Base-by-base conservation (phyloP, 495 filamentous ascomycete species). In the Letharia columbiana region DNA sequence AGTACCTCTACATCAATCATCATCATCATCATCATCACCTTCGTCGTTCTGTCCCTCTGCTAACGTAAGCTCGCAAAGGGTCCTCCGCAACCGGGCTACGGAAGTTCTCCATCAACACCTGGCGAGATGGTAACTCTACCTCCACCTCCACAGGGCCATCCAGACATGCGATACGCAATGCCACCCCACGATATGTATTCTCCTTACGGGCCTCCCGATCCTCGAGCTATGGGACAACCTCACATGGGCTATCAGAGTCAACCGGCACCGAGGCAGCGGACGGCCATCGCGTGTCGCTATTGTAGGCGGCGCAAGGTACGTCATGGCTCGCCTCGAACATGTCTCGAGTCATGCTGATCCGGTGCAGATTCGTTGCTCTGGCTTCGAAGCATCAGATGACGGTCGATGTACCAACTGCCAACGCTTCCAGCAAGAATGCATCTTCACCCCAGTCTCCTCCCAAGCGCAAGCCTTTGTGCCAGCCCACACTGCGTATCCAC, bases 401-500 rank as follows among this genome's bases (percentile, higher is more conserved):
- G 90, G 90, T 60, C 83, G 89, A 54, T 92, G 89, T 78, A 86
- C 81, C 72, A 92, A 92, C 73, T 92, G 89, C 71, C 80, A 86
- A 62, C 83, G 89, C 56, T 92, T 92, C 76, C 87, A 88, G 65
- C 90, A 92, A 75, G 88, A 91, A 73, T 92, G 89, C 77, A 86
- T 92, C 77, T 92, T 92, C 78, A 92, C 89, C 6, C 89, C 89
- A 0, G 89, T 92, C 35, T 91, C 88, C 11, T 89, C 89, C 4
- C 90, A 92, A 74, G 84, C 89, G 37, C 90, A 91, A 74, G 90
- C 89, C 12, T 92, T 92, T 73, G 89, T 92, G 40, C 89, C 89
- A 10, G 89, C 89, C 33, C 90, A 91, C 71, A 83, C 87, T 31
- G 86, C 83, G 60, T 89, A 87, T 66, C 85, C 86, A 41, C 79